Base-by-base conservation (phyloP, 192 early-diverging fungal species). In the Coemansia sp. region DNA sequence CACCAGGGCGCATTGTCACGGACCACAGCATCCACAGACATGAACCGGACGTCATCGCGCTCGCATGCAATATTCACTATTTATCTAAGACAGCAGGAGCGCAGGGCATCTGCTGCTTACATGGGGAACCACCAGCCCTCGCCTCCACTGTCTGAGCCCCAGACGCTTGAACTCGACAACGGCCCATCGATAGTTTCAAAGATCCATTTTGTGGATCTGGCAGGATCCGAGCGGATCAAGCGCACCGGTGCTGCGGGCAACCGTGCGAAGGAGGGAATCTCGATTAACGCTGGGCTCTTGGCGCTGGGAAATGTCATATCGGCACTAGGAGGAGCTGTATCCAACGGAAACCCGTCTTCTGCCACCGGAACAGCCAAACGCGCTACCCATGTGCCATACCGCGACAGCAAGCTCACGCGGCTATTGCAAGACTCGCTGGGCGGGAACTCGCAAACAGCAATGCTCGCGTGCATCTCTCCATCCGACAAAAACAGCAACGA, bases 161-260 rank as follows among this genome's bases (percentile, higher is more conserved):
- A 74, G 38, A 44, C 57, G 12, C 19, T 54, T 5, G 63, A 50
- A 20, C 65, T 71, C 9, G 75, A 77, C 40, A 56, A 60, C 16
- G 69, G 72, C 7, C 59, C 67, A 38, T 67, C 71, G 5, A 88
- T 86, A 5, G 70, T 75, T 45, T 95, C 94, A 19, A 99, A 98
- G 77, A 95, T 99, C 60, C 94, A 97, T 69, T 99, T 99, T 87
- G 98, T 99, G 10, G 98, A 99, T 86, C 78, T 99, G 72, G 98
- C 98, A 17, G 98, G 98, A 53, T 96, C 94, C 25, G 98, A 99
- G 81, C 79, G 93, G 69, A 83, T 99, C 7, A 98, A 99, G 78
- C 88, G 93, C 25, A 99, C 97, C 5, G 90, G 94, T 4, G 95
- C 95, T 0, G 91, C 89, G 25, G 96, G 98, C n/a, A 94, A 97